Percentiles rank a stretch among this genome's conserved stretches.
Conservation (phyloP, 2,329 filamentous ascomycete genomes). For the Beauveria rudraprayagi region DNA sequence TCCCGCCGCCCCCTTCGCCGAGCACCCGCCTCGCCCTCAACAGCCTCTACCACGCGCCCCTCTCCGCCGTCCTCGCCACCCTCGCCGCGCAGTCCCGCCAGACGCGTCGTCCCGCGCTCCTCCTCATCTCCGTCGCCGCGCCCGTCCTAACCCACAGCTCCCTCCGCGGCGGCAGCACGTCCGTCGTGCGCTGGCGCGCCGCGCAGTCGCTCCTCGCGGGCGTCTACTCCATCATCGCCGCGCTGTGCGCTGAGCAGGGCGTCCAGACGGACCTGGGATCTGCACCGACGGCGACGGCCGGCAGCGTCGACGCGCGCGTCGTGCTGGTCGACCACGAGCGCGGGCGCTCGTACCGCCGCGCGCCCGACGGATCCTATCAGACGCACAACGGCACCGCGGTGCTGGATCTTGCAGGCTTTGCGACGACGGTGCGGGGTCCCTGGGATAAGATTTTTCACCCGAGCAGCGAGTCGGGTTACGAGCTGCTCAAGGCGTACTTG, state of each 20-base stretch:
- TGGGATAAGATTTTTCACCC: constrained; percentile 62
- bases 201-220: constrained; percentile 67
- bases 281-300: constrained; percentile 35
- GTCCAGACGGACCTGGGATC: constrained; percentile 47
- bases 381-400: constrained; percentile 39
- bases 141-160: constrained; percentile 45
- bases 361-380: constrained; percentile 27
- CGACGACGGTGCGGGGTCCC: constrained; percentile 40
- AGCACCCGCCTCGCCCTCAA: constrained; percentile 42
- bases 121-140: constrained; percentile 52
- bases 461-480: constrained; percentile 55
- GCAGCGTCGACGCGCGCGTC: constrained; percentile 68
- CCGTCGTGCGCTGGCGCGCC: constrained; percentile 52
- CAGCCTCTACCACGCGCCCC: constrained; percentile 51
- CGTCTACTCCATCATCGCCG: constrained; percentile 69
- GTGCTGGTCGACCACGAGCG: constrained; percentile 59
- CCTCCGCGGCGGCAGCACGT: constrained; percentile 22
- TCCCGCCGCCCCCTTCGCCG: constrained; percentile 53
- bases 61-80: constrained; percentile 45
- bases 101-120: constrained; percentile 26
- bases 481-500: constrained; percentile 44
- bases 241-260: constrained; percentile 56
- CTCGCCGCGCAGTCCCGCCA: constrained; percentile 32
- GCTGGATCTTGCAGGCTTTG: constrained; percentile 44
- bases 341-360: constrained; percentile 22